A percentile compares a stretch with the other conserved stretches of the same genome.
Conservation (phyloP, 495 filamentous ascomycete species). For the Delitschia confertaspora region DNA sequence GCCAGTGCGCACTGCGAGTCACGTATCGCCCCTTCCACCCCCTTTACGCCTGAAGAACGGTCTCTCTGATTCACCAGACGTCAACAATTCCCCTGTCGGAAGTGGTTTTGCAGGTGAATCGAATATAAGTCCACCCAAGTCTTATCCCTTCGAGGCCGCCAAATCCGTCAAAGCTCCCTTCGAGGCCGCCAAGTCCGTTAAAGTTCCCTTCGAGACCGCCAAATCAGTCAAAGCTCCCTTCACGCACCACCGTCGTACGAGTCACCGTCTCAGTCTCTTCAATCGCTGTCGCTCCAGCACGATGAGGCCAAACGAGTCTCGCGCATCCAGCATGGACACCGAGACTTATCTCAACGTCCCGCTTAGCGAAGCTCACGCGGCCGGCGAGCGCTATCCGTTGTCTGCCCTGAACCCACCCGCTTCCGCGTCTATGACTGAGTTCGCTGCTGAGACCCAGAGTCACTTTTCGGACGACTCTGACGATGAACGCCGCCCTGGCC, state of each 20-base stretch:
- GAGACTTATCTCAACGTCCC: conserved; percentile 1
- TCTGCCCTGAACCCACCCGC: conserved; percentile 29
- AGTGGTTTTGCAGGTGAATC: too few relatives aligned
- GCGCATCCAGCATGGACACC: conserved; percentile 3
- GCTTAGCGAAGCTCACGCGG: conserved; percentile 22
- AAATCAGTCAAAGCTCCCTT: too few relatives aligned
- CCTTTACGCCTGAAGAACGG: conserved; percentile 14
- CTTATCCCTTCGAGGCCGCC: too few relatives aligned
- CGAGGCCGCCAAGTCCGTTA: too few relatives aligned
- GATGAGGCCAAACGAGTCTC: conserved; percentile 1
- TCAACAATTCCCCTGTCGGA: background rate
- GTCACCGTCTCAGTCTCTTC: conserved; percentile 5
- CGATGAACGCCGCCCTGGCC: too few relatives aligned
- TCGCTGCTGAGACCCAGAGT: conserved; percentile 18
- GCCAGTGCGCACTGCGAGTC: conserved; percentile 22
- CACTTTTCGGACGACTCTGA: conserved; percentile 33
- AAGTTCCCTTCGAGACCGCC: too few relatives aligned
- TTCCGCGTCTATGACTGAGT: conserved; percentile 29
- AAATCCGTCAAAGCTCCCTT: too few relatives aligned
- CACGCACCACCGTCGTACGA: conserved; percentile 2
- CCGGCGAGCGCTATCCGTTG: conserved; percentile 35
- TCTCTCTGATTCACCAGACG: conserved; percentile 7
- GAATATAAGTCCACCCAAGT: too few relatives aligned
- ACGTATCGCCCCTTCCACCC: conserved; percentile 15
- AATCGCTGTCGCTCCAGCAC: background rate